These are phyloP conservation scores for Cutaneotrichosporon sp. DNA, from an alignment of 1,284 basidiomycete species.

Conservation along the genomic window DNA sequence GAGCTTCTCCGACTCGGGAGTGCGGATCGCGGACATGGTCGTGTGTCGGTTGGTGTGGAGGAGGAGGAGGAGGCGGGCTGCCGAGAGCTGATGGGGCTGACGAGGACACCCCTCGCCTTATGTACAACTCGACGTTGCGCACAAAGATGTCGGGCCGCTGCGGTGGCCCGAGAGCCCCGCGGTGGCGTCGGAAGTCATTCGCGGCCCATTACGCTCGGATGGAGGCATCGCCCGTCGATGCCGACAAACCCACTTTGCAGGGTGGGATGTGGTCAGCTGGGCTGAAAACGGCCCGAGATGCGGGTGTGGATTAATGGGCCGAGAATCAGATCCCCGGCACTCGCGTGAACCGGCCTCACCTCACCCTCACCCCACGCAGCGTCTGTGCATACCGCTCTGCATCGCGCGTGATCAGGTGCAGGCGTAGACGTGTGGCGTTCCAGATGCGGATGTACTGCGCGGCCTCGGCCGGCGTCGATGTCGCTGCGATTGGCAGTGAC, in stretches of 20 bases:
- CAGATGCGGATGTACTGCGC: background rate
- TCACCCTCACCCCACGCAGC: background rate
- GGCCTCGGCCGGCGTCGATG: background rate
- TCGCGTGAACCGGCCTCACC: too few relatives aligned
- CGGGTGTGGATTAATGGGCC: background rate
- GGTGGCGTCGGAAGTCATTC: background rate
- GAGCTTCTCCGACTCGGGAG: slow-evolving; percentile 1
- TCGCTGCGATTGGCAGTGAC: too few relatives aligned
- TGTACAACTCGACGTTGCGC: background rate
- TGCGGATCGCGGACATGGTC: background rate
- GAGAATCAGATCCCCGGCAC: background rate
- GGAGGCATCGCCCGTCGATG: background rate
- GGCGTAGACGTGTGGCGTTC: background rate
- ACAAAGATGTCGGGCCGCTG: background rate
- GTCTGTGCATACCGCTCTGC: background rate
- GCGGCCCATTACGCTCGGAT: background rate
- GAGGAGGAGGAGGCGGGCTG: background rate
- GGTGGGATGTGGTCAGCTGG: too few relatives aligned
- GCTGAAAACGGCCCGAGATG: background rate
- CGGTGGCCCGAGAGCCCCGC: background rate
- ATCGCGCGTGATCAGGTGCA: background rate
- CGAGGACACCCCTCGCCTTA: background rate
- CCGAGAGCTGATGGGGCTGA: background rate
- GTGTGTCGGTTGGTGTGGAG: background rate
- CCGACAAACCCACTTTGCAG: background rate